These are phyloP conservation scores for Pichia thaimueangensis DNA, from an alignment of 805 yeast genomes.

Conservation along the genomic window DNA sequence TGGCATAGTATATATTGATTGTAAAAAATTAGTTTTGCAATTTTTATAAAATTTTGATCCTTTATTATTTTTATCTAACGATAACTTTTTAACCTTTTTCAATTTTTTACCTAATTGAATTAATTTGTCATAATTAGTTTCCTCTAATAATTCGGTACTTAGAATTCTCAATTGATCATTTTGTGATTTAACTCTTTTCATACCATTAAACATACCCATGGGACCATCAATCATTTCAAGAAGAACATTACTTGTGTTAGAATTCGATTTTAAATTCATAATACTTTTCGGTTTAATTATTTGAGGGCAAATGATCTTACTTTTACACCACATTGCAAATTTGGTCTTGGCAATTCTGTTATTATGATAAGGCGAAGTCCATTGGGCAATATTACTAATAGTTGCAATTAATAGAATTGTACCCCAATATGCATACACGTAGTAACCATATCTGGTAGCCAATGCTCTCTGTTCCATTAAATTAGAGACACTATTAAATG, in stretches of 20 bases:
- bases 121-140: background rate
- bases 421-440: conserved; percentile 30
- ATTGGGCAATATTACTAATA: conserved; percentile 25
- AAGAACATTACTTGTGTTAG: background rate
- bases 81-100: background rate
- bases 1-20: conserved; percentile 25
- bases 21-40: conserved; percentile 6
- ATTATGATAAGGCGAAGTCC: conserved; percentile 31
- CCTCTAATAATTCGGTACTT: background rate
- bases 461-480: conserved; percentile 25
- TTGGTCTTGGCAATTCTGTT: conserved; percentile 19
- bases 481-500: conserved; percentile 25
- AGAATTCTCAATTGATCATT: background rate
- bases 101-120: background rate
- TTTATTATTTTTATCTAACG: background rate
- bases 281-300: conserved; percentile 20
- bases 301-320: conserved; percentile 30
- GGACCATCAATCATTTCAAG: conserved; percentile 5
- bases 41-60: conserved; percentile 1
- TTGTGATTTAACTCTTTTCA: conserved; percentile 4
- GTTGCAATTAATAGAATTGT: conserved; percentile 22
- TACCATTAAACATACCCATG: conserved; percentile 8
- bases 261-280: conserved; percentile 2
- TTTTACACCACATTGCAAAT: conserved; percentile 26
- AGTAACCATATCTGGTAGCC: conserved; percentile 28